Percentiles rank a stretch among this genome's conserved stretches.
These are phyloP conservation scores for Kodamaea fungicola DNA, from an alignment of 1,139 yeast genomes.

Conservation along the genomic window DNA sequence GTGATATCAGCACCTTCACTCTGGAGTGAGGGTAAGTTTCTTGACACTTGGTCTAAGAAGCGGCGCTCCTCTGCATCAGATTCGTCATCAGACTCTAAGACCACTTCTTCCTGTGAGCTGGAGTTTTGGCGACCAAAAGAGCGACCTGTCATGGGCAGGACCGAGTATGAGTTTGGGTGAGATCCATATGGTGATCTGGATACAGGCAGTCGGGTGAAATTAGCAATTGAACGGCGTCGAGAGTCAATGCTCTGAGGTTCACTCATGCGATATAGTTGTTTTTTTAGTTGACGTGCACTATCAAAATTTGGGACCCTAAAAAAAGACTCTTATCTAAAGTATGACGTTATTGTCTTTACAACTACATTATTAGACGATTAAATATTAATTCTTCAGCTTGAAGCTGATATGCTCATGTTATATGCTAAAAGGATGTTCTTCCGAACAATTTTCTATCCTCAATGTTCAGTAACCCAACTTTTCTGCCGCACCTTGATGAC, in stretches of 20 bases:
- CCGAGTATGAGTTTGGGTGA: constrained; percentile 4
- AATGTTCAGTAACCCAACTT: constrained; percentile 12
- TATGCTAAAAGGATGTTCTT: not conserved
- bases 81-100: constrained; percentile 8
- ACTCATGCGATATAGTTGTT: not conserved
- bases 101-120: constrained; percentile 7
- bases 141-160: constrained; percentile 2
- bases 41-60: constrained; percentile 5
- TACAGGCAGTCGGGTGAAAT: constrained; percentile 12
- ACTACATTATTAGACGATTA: too few species aligned
- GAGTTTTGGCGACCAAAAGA: constrained; percentile 1
- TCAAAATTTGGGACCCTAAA: too few species aligned
- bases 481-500: constrained; percentile 13
- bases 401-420: not conserved
- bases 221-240: constrained; percentile 12
- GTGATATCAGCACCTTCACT: constrained; percentile 23
- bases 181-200: constrained; percentile 7
- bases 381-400: too few species aligned
- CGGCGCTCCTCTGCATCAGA: constrained; percentile 5
- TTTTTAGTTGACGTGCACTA: too few species aligned
- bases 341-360: too few species aligned
- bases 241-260: constrained; percentile 3
- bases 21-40: constrained; percentile 8
- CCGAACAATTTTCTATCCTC: not conserved
- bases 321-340: too few species aligned